Evolutionary conservation across 2,329 filamentous ascomycete species (phyloP), one percentile per base, ranked within the genome.

Genomic region (Fonsecaea multimorphosa): DNA sequence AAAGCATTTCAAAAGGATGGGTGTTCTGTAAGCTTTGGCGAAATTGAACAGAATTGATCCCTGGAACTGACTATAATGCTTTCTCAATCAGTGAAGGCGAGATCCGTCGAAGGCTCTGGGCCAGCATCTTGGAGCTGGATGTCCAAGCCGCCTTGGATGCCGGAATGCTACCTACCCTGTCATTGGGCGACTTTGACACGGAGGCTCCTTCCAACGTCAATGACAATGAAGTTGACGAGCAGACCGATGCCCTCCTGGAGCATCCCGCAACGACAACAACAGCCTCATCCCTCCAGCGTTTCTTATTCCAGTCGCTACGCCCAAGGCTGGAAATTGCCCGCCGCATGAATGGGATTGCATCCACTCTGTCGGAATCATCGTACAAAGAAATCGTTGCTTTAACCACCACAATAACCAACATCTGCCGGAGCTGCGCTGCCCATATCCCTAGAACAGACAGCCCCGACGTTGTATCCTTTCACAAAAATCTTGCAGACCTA

Each of bases 401-500:
- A 7, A 74, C 74, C 29, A 56, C 65, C 2, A 65, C 75, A 22
- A 66, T 79, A 1, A 71, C 67, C 11, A 71, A 68, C 3, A 40
- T 64, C 0, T 77, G 73, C 58, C 74, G 72, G 0, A 32, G 62
- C 75, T 64, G 65, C 71, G 24, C 68, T 61, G 52, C 44, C 69
- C 61, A 64, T 69, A 31, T 27, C 65, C 38, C n/a, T 16, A 44
- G n/a, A 8, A 44, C 16, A 2, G 3, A 67, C 70, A 9, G 64
- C 73, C 34, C 61, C 58, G 61, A 31, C 29, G 7, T 22, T 16
- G 40, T 22, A 16, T 40, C 16, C 55, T 84, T 84, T 60, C 79
- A 81, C n/a, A 74, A 78, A 1, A 85, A 85, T 64, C 72, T 87
- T 4, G 74, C 85, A 29, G 81, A 86, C 56, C 81, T 83, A 46